Conservation (phyloP, 2,329 filamentous ascomycete species). For the Cercospora canescens region DNA sequence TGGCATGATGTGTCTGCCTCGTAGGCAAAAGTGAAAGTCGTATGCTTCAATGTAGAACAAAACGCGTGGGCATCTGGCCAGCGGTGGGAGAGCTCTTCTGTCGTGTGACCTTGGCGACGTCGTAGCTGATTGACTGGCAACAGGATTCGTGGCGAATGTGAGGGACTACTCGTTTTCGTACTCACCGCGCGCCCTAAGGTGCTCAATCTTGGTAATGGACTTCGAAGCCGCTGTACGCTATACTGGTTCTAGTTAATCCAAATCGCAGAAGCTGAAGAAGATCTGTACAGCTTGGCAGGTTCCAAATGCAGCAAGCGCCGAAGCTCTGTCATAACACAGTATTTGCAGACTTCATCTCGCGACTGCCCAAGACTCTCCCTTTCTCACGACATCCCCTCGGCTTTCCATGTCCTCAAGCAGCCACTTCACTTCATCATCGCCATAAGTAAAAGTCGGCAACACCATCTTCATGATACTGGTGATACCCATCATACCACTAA, state of each 20-base stretch:
- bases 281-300: not conserved
- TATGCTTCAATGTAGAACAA: not conserved
- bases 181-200: not conserved
- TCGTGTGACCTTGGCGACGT: not conserved
- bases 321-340: not conserved
- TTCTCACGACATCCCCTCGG: conserved; percentile 60
- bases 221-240: not conserved
- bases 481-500: conserved; percentile 79
- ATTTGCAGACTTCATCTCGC: not conserved
- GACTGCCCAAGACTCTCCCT: conserved; percentile 36
- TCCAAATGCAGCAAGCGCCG: not conserved
- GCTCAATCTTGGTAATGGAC: too few relatives aligned
- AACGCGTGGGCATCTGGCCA: not conserved
- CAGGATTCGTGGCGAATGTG: not conserved
- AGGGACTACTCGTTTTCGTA: too few relatives aligned
- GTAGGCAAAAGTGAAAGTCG: not conserved
- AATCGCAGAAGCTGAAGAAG: not conserved
- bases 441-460: conserved; percentile 84
- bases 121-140: not conserved
- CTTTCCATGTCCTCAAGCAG: conserved; percentile 78
- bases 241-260: not conserved
- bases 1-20: not conserved
- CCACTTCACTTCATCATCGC: conserved; percentile 81
- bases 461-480: conserved; percentile 95
- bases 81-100: not conserved